Evolutionary conservation across 2,329 filamentous ascomycete species (phyloP).

Genomic region (Verticillium zaregamsianum): DNA sequence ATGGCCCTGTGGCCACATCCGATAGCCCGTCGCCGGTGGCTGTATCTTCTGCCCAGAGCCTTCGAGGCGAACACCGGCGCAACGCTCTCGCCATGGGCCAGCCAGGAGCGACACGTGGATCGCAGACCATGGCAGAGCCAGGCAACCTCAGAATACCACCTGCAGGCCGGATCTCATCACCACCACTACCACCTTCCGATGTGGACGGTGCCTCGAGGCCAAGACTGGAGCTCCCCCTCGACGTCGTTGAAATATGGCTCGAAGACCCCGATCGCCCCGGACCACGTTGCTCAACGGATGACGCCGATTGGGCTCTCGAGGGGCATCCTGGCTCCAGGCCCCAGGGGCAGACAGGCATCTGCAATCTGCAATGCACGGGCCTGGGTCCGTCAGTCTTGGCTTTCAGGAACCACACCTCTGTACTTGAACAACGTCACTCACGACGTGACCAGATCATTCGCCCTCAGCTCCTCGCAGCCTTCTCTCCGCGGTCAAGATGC

Average conservation of each 20-base stretch:
- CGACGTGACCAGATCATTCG: constrained; percentile 7
- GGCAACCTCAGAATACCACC: background rate
- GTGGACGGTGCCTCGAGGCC: background rate
- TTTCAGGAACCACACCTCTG: constrained; percentile 5
- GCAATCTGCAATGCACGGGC: background rate
- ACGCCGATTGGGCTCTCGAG: constrained; percentile 8
- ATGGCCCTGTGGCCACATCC: too few species aligned
- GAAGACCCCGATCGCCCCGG: background rate
- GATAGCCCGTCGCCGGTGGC: too few species aligned
- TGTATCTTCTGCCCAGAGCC: too few species aligned
- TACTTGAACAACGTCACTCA: background rate
- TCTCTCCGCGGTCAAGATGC: background rate
- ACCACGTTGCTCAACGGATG: constrained; percentile 8
- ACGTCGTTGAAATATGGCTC: background rate
- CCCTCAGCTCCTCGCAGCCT: background rate
- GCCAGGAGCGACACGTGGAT: background rate
- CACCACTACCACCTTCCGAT: background rate
- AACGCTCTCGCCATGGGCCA: background rate
- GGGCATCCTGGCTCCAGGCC: background rate
- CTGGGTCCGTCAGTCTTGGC: constrained; percentile 7
- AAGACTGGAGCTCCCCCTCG: background rate
- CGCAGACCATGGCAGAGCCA: background rate
- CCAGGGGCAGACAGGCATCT: constrained; percentile 1
- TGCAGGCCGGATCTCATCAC: too few species aligned
- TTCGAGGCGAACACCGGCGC: too few species aligned